Evolutionary conservation across 345 rosid species (phyloP), one percentile per base, ranked within the genome.

Genomic region (Eucalyptus rudis): DNA sequence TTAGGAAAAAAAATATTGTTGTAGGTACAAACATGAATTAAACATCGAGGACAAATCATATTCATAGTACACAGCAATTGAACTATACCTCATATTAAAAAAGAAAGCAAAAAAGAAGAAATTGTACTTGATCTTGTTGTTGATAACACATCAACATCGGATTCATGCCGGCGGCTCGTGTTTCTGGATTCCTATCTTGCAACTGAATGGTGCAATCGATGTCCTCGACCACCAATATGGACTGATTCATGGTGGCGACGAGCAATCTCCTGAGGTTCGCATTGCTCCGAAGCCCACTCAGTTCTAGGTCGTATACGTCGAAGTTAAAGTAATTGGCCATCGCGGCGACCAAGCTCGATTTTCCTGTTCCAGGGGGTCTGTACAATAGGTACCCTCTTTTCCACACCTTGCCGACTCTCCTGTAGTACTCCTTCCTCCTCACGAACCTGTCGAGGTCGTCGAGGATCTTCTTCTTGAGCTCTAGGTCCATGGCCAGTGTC

Each of bases 141-240:
- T 13, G 50, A 49, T 49, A 49, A 49, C 50, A 13, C 15, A 43
- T 43, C 43, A 43, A 43, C 43, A 43, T 43, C 43, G 43, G 43
- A 43, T 43, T 43, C 43, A 43, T 43, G 43, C 43, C 43, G 43
- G 50, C 15, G 0, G 50, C 15, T 49, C 50, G 15, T 13, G 15
- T 49, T 13, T 6, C 43, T 43, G 43, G 2, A 43, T 13, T 43
- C 79, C n/a, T 58, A 25, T 56, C 87, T 15, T 88, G 58, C 86
- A 86, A 33, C 25, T 90, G 17, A 24, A 86, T 43, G 17, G 88
- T 81, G 81, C 87, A 90, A 86, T 88, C 91, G 33, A 90, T 88
- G 87, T 90, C 91, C 86, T 90, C 91, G 27, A 90, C 29, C 31
- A 88, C 91, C 9, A 88, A 24, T 15, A 76, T 90, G 49, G 91